A percentile compares a stretch with the other conserved stretches of the same genome.
phyloP scores from a whole-genome alignment of 345 rosid species.

The Erucastrum elatum region DNA sequence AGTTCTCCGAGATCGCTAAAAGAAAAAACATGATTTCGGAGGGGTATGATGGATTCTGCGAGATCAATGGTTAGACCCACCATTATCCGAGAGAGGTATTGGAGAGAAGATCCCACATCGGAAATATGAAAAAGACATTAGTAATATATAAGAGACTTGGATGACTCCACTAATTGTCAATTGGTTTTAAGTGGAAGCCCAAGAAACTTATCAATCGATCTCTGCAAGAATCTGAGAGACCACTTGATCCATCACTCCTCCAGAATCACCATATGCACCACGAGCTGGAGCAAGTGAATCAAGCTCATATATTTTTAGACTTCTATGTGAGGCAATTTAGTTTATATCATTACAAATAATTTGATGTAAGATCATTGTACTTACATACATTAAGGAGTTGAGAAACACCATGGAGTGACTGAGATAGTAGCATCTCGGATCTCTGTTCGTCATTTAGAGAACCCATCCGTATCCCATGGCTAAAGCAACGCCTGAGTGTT shows the following conservation, averaged over 20 bases:
- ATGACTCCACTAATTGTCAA: too few relatives aligned
- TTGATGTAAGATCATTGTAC: conserved; percentile 11
- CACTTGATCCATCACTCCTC: conserved; percentile 98
- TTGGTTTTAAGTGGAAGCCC: too few relatives aligned
- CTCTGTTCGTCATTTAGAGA: conserved; percentile 84
- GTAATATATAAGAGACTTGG: too few relatives aligned
- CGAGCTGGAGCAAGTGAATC: conserved; percentile 99
- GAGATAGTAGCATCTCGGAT: conserved; percentile 67
- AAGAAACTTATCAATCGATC: too few relatives aligned
- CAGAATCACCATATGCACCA: conserved; percentile 98
- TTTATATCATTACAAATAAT: conserved; percentile 2
- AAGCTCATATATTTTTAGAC: conserved; percentile 41
- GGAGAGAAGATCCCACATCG: too few relatives aligned
- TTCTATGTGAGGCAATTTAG: not conserved
- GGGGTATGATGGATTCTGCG: too few relatives aligned
- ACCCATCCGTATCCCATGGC: conserved; percentile 84
- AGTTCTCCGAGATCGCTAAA: too few relatives aligned
- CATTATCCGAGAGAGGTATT: too few relatives aligned
- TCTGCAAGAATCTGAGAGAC: conserved; percentile 99
- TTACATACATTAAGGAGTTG: conserved; percentile 67
- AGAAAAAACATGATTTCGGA: too few relatives aligned
- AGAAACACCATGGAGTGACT: conserved; percentile 66
- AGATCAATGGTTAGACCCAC: too few relatives aligned
- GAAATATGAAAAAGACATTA: too few relatives aligned
- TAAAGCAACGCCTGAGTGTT: conserved; percentile 88